Evolutionary conservation across 1,139 yeast species (phyloP).

Genomic region (Yamadazyma diddensiae): DNA sequence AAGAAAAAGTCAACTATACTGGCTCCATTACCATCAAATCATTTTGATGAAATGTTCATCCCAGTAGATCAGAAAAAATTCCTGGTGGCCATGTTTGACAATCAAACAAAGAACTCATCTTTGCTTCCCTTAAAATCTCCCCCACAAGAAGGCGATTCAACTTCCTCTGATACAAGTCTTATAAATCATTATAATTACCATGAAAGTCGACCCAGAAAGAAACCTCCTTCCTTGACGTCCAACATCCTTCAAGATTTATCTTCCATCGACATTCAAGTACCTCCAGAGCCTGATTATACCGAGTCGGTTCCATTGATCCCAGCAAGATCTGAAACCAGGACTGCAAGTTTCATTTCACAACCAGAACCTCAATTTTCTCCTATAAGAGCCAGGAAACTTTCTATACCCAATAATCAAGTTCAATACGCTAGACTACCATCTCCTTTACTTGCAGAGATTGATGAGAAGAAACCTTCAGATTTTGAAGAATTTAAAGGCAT

Average conservation of each 20-base stretch:
- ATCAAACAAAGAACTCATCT: conserved; percentile 1
- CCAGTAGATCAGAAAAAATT: conserved; percentile 5
- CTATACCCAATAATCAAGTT: conserved; percentile 3
- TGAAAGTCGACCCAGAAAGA: not conserved
- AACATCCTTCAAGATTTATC: conserved; percentile 9
- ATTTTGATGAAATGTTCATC: conserved; percentile 6
- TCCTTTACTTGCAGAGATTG: conserved; percentile 1
- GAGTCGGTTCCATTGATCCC: not conserved
- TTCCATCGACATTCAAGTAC: conserved; percentile 3
- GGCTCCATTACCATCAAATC: not conserved
- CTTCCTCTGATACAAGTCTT: conserved; percentile 8
- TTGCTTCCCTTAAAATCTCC: no score
- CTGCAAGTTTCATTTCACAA: no score
- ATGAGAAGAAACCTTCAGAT: not conserved
- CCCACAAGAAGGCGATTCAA: conserved; percentile 2
- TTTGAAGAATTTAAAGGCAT: no score
- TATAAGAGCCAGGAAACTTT: no score
- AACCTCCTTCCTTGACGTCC: conserved; percentile 2
- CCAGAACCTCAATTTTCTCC: no score
- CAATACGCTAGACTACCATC: not conserved
- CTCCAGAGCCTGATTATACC: not conserved
- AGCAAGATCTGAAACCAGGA: no score
- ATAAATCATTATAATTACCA: conserved; percentile 6
- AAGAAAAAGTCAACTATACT: not conserved
- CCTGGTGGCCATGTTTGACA: conserved; percentile 6